Percentiles rank a stretch among this genome's conserved stretches.
These are phyloP conservation scores for Camelina laxa DNA, from an alignment of 345 rosid species.

Conservation along the genomic window DNA sequence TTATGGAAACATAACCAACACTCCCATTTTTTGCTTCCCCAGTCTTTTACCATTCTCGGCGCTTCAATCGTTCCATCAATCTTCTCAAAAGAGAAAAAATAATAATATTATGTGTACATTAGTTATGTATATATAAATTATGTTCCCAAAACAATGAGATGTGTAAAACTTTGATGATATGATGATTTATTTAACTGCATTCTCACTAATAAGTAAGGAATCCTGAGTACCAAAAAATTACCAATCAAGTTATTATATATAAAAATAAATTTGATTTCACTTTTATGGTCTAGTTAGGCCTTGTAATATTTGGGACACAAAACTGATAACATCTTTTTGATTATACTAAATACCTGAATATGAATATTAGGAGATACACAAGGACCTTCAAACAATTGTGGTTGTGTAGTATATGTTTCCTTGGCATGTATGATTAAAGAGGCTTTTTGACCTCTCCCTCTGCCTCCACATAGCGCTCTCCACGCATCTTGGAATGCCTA, in stretches of 20 bases:
- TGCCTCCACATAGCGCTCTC: conserved; percentile 8
- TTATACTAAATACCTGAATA: conserved; percentile 22
- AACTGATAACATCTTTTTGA: not conserved
- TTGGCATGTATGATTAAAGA: conserved; percentile 9
- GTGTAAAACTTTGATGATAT: not conserved
- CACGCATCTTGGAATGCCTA: conserved; percentile 34
- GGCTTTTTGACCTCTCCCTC: not conserved
- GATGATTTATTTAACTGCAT: not conserved
- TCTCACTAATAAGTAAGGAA: not conserved
- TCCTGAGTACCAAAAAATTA: not conserved
- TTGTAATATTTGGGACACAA: not conserved
- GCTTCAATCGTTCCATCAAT: conserved; percentile 29
- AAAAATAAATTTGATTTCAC: too few species aligned
- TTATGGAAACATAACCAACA: conserved; percentile 12
- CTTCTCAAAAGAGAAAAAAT: not conserved
- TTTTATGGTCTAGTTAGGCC: not conserved
- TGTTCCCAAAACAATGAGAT: not conserved
- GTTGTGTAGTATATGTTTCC: conserved; percentile 17
- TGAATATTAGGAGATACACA: conserved; percentile 17
- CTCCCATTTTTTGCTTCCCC: not conserved
- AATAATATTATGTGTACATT: not conserved
- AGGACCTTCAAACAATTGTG: conserved; percentile 31
- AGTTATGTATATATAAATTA: too few species aligned
- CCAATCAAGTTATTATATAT: not conserved
- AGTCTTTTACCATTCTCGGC: not conserved